Evolutionary conservation across 164 flowering plant genomes (phyloP).

Genomic region (Vitis amurensis): DNA sequence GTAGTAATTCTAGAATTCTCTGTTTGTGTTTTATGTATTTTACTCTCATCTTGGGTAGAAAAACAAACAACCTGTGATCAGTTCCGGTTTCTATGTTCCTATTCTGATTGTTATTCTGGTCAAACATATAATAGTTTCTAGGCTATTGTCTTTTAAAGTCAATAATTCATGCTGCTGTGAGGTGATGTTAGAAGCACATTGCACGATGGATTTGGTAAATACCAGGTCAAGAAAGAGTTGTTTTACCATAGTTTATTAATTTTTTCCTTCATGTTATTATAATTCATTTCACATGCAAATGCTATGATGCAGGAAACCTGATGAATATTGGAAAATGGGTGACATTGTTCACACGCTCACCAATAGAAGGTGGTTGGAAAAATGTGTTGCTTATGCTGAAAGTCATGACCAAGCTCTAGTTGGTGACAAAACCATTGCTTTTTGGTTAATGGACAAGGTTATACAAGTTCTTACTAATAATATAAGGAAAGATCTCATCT

Average conservation of each 20-base stretch:
- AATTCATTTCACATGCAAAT: neutral
- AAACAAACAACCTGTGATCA: too few relatives aligned
- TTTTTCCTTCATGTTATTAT: neutral
- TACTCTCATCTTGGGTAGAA: neutral
- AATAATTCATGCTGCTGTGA: too few relatives aligned
- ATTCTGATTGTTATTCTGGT: too few relatives aligned
- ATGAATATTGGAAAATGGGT: slow-evolving; percentile 95
- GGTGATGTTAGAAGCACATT: too few relatives aligned
- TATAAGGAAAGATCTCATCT: too few relatives aligned
- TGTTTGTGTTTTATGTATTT: neutral
- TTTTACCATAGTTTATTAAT: too few relatives aligned
- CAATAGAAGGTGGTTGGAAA: slow-evolving; percentile 95
- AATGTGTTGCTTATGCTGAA: slow-evolving; percentile 95
- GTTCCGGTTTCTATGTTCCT: too few relatives aligned
- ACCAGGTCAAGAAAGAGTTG: too few relatives aligned
- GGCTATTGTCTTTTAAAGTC: too few relatives aligned
- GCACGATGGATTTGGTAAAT: too few relatives aligned
- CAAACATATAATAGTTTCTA: too few relatives aligned
- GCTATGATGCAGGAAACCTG: slow-evolving; percentile 63
- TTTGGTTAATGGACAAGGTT: slow-evolving; percentile 99
- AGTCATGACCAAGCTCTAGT: slow-evolving; percentile 99
- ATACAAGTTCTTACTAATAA: neutral
- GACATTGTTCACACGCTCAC: slow-evolving; percentile 86
- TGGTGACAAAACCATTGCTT: slow-evolving; percentile 98
- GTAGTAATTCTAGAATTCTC: neutral